These are phyloP conservation scores for Sonneratia caseolaris DNA, from an alignment of 345 rosid genomes.

Conservation along the genomic window DNA sequence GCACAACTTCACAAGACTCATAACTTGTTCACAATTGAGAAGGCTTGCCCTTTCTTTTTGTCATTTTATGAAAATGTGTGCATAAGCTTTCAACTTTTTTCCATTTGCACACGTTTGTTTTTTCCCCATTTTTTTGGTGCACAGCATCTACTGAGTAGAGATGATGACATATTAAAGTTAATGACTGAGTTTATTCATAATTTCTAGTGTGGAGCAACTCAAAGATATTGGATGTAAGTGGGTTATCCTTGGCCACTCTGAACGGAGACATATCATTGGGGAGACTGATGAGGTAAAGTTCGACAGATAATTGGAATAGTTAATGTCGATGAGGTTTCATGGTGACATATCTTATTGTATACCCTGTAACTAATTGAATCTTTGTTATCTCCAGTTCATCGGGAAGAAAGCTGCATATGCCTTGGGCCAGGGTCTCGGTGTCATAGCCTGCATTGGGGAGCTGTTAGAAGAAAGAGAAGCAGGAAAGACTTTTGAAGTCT, in stretches of 20 bases:
- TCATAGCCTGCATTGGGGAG: conserved; percentile 94
- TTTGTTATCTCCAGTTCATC: conserved; percentile 49
- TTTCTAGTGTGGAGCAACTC: conserved; percentile 76
- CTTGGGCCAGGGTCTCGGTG: conserved; percentile 76
- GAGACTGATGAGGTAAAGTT: conserved; percentile 71
- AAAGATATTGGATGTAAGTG: conserved; percentile 91
- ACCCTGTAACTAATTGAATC: conserved; percentile 6
- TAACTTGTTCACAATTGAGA: not conserved
- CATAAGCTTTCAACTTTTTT: not conserved
- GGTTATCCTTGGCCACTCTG: conserved; percentile 98
- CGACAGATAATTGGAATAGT: not conserved
- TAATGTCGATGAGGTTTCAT: not conserved
- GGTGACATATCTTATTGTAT: not conserved
- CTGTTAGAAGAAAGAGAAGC: conserved; percentile 85
- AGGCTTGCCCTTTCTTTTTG: not conserved
- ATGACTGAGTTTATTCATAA: not conserved
- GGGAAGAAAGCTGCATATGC: conserved; percentile 98
- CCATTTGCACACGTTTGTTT: not conserved
- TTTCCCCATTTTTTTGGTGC: not conserved
- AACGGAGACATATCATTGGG: conserved; percentile 86
- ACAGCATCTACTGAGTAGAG: not conserved
- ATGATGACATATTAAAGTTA: not conserved
- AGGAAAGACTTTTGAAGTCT: conserved; percentile 93
- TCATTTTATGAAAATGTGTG: not conserved
- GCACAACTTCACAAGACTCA: not conserved